Evolutionary conservation across 2,329 filamentous ascomycete species (phyloP).

Genomic region (Aureobasidium subglaciale): DNA sequence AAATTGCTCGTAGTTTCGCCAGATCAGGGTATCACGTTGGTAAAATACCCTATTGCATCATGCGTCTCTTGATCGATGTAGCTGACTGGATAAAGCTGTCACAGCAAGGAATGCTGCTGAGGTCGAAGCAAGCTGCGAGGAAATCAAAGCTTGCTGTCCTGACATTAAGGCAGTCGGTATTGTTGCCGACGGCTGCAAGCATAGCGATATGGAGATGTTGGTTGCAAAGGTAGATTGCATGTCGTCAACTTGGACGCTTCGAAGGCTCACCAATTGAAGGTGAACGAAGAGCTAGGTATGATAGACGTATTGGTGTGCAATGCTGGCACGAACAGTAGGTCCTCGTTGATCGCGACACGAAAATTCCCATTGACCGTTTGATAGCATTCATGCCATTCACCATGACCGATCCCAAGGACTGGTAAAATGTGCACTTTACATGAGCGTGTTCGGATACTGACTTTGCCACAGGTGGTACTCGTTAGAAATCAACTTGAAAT

Average conservation of each 20-base stretch:
- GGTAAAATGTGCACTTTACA: not conserved
- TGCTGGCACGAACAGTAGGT: not conserved
- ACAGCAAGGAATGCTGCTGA: not conserved
- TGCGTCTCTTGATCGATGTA: not conserved
- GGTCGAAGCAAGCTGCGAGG: not conserved
- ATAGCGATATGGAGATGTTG: not conserved
- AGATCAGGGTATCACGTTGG: not conserved
- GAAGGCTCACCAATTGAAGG: not conserved
- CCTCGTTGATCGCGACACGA: too few relatives aligned
- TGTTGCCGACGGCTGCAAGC: not conserved
- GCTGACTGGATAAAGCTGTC: not conserved
- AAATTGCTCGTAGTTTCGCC: not conserved
- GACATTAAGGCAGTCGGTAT: not conserved
- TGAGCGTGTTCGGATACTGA: too few relatives aligned
- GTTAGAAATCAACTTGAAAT: not conserved
- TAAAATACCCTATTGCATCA: not conserved
- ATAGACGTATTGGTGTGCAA: not conserved
- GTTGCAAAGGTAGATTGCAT: not conserved
- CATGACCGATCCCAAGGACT: not conserved
- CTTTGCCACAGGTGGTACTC: not conserved
- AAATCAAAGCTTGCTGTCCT: not conserved
- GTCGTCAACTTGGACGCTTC: not conserved
- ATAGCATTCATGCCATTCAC: not conserved
- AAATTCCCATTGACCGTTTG: not conserved
- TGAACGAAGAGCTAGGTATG: not conserved